phyloP scores from a whole-genome alignment of 441 rosid species.

The Melastoma candidum region DNA sequence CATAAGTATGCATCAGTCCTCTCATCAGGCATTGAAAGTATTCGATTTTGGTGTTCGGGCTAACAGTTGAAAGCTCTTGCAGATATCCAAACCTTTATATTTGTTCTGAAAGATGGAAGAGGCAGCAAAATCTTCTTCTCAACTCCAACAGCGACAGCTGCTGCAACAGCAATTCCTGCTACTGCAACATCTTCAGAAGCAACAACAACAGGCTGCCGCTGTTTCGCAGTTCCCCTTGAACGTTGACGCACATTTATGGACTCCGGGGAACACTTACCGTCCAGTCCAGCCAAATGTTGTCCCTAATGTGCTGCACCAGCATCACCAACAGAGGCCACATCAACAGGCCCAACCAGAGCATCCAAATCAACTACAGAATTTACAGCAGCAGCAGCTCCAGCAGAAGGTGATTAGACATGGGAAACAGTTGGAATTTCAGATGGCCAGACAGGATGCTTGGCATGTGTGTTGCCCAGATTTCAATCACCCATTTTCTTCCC shows the following conservation, averaged over 20 bases:
- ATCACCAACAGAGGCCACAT: not conserved
- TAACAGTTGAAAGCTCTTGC: too few relatives aligned
- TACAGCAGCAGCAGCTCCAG: conserved; percentile 30
- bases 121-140: too few relatives aligned
- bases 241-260: conserved; percentile 57
- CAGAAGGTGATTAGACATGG: conserved; percentile 57
- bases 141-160: conserved; percentile 14
- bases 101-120: too few relatives aligned
- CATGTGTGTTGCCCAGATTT: conserved; percentile 86
- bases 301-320: not conserved
- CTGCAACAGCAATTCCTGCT: conserved; percentile 40
- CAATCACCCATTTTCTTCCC: conserved; percentile 76
- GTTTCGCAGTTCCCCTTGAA: conserved; percentile 76
- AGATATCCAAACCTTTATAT: too few relatives aligned
- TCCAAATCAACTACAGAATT: conserved; percentile 20
- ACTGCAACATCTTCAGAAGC: conserved; percentile 35
- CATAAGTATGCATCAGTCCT: too few relatives aligned
- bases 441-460: conserved; percentile 94
- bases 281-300: conserved; percentile 8
- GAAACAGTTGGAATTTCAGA: conserved; percentile 73
- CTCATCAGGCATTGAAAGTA: too few relatives aligned
- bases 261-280: conserved; percentile 39
- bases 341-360: not conserved
- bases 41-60: too few relatives aligned
- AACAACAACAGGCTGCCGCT: conserved; percentile 56